Evolutionary conservation across 805 yeast genomes (phyloP), one percentile per base, ranked within the genome.

Genomic region (Candida silvatica): DNA sequence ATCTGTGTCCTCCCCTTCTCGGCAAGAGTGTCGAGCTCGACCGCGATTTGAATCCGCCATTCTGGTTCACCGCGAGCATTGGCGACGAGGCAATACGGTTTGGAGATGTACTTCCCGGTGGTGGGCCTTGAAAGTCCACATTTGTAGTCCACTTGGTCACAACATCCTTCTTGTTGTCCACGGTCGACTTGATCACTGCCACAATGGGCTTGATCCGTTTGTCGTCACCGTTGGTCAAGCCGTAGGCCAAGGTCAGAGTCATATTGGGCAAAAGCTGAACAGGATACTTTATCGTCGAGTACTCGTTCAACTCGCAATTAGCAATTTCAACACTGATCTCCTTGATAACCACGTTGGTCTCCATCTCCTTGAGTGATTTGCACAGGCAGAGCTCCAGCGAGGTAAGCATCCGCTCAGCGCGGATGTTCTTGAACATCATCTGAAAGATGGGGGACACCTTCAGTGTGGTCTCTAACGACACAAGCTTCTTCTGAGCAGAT

Each of bases 81-180:
- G 35, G 35, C 3, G 35, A 19, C 17, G 35, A 32, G 22, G 20
- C 16, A 11, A 12, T 24, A 25, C 35, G 24, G 6, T 17, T 14
- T 5, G 34, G 17, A 12, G 23, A 16, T 12, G 12, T 22, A 22
- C 24, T 12, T 22, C 24, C 24, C 2, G 29, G 22, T 5, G 14
- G 9, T 2, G 29, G 23, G 35, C 49, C 36, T 37, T 48, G 22
- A 43, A 34, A 22, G 38, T 45, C 5, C 7, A 64, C 53, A 20
- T 52, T 52, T 3, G 69, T 61, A 5, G 52, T 49, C 68, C 68
- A 64, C 24, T 48, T 50, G 2, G 67, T 61, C 4, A 39, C 39
- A 11, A 59, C 43, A 6, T 44, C 28, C 16, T 43, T 39, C 4
- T 44, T 36, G 4, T 37, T 36, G 28, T 47, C 45, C 6, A 54